A percentile compares a stretch with the other conserved stretches of the same genome.
phyloP scores from a whole-genome alignment of 768 basidiomycete genomes.

The Pulveroboletus sp. region DNA sequence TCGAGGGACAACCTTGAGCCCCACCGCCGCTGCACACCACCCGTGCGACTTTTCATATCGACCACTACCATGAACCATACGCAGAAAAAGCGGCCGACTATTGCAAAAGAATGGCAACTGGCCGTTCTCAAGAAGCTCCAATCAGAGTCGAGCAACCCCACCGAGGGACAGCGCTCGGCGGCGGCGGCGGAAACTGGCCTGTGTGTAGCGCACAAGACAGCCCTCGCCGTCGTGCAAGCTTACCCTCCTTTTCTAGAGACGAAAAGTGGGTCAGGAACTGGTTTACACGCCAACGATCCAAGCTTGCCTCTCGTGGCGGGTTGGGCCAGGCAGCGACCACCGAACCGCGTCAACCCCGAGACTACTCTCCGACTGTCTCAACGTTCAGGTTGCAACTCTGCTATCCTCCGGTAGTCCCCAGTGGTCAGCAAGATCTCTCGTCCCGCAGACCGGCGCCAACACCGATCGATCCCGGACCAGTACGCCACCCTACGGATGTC shows the following conservation, averaged over 20 bases:
- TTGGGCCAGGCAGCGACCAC: background rate
- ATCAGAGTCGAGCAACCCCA: conserved; percentile 19
- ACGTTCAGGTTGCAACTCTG: conserved; percentile 14
- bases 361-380: background rate
- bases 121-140: conserved; percentile 25
- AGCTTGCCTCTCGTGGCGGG: conserved; percentile 9
- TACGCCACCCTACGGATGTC: background rate
- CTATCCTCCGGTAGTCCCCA: background rate
- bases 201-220: conserved; percentile 20
- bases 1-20: conserved; percentile 1
- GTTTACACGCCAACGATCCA: conserved; percentile 28
- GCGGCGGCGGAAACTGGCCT: conserved; percentile 27
- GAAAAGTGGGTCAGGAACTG: conserved; percentile 28
- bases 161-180: conserved; percentile 17
- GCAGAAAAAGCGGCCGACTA: conserved; percentile 7
- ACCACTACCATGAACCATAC: conserved; percentile 3
- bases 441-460: conserved; percentile 5
- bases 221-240: conserved; percentile 5
- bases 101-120: conserved; percentile 29
- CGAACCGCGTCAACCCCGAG: background rate
- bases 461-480: background rate
- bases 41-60: conserved; percentile 16
- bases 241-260: conserved; percentile 16
- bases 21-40: background rate
- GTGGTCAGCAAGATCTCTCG: background rate